Evolutionary conservation across 2,329 filamentous ascomycete genomes (phyloP).

Genomic region (Aureobasidium sp.): DNA sequence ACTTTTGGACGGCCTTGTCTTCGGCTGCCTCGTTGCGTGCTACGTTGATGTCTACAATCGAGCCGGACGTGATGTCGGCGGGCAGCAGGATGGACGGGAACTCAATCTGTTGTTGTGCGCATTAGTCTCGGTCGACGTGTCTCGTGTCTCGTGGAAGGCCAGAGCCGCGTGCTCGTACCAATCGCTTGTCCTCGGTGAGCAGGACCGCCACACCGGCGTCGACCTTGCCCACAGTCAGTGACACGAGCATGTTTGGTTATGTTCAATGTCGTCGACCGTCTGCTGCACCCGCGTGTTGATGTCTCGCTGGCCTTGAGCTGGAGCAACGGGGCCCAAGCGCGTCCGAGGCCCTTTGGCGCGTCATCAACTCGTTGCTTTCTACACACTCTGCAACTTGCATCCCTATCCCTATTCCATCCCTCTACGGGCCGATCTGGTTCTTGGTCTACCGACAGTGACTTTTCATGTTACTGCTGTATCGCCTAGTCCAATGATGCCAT

Average conservation of each 20-base stretch:
- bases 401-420: neutral
- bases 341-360: neutral
- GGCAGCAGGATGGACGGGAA: constrained; percentile 96
- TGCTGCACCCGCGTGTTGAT: neutral
- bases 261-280: neutral
- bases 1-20: constrained; percentile 61
- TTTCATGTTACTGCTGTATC: neutral
- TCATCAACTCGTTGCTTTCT: neutral
- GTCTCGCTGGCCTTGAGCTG: neutral
- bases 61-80: constrained; percentile 87
- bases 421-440: neutral
- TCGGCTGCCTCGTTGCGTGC: constrained; percentile 77
- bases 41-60: constrained; percentile 96
- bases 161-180: constrained; percentile 51
- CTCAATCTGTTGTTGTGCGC: constrained; percentile 67
- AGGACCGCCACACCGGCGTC: constrained; percentile 97
- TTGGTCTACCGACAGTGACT: neutral
- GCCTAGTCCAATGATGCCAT: neutral
- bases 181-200: constrained; percentile 89
- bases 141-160: neutral
- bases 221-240: constrained; percentile 96
- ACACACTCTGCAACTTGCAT: neutral
- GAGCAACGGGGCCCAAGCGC: neutral
- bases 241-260: constrained; percentile 71
- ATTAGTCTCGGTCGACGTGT: constrained; percentile 9